Conservation (phyloP, 768 basidiomycete genomes). For the Pholiota conissans region DNA sequence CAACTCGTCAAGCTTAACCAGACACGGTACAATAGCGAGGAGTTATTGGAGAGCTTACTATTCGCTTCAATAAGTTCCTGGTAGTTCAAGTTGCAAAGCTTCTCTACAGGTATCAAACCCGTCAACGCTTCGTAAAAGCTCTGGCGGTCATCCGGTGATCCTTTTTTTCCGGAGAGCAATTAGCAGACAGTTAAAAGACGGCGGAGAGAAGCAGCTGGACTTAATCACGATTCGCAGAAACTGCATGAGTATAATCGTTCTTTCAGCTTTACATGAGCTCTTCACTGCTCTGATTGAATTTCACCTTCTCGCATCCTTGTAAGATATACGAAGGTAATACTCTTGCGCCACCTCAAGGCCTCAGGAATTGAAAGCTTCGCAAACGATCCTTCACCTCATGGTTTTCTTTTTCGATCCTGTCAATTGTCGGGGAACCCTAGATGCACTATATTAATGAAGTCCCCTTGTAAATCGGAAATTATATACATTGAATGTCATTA, state of each 20-base stretch:
- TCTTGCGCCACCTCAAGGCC: slow-evolving; percentile 19
- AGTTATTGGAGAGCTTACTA: neutral
- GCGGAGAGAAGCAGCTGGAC: neutral
- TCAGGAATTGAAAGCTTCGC: neutral
- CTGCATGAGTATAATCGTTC: slow-evolving; percentile 6
- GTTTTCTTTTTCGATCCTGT: too few species aligned
- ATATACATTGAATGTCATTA: neutral
- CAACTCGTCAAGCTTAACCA: too few species aligned
- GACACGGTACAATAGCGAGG: too few species aligned
- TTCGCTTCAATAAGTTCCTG: neutral
- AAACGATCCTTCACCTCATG: too few species aligned
- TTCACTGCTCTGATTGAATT: slow-evolving; percentile 16
- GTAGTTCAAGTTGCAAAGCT: neutral
- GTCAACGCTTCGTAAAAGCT: neutral
- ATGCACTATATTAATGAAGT: too few species aligned
- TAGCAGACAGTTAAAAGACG: slow-evolving; percentile 1
- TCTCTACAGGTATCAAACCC: neutral
- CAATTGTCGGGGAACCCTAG: too few species aligned
- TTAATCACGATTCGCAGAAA: slow-evolving; percentile 6
- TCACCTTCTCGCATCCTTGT: slow-evolving; percentile 15
- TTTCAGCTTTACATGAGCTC: slow-evolving; percentile 1
- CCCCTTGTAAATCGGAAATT: neutral
- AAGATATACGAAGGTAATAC: slow-evolving; percentile 17
- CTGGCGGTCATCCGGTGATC: slow-evolving; percentile 4
- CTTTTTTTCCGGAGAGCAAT: slow-evolving; percentile 7